Percentiles rank a stretch among this genome's conserved stretches.
These are phyloP conservation scores for Panaeolus papilionaceus DNA, from an alignment of 768 basidiomycete species.

Conservation along the genomic window DNA sequence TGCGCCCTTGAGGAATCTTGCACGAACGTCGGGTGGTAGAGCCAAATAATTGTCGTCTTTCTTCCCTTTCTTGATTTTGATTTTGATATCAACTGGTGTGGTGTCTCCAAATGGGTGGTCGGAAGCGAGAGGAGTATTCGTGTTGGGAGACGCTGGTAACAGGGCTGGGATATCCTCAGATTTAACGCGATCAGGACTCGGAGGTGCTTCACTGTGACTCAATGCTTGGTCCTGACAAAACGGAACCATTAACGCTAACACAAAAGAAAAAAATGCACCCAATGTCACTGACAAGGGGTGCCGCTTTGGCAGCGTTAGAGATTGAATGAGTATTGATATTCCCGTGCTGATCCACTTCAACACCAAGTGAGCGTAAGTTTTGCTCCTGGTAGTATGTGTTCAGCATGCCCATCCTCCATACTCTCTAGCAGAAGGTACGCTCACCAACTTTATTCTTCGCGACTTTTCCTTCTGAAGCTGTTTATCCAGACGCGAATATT, in stretches of 20 bases:
- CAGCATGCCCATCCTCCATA: background rate
- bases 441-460: background rate
- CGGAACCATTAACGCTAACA: background rate
- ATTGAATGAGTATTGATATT: background rate
- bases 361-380: background rate
- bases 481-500: background rate
- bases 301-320: too few relatives aligned
- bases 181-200: background rate
- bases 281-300: too few relatives aligned
- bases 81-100: background rate
- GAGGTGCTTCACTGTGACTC: background rate
- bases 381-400: background rate
- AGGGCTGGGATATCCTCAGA: background rate
- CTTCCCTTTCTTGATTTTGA: conserved; percentile 4
- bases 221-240: background rate
- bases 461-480: background rate
- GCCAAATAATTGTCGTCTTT: background rate
- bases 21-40: background rate
- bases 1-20: background rate
- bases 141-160: background rate
- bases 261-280: background rate
- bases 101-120: background rate
- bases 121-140: background rate
- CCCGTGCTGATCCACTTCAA: background rate
- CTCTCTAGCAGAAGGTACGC: background rate